Percentiles rank a stretch among this genome's conserved stretches.
Conservation (phyloP, 345 rosid species). For the Syzygium oleosum region DNA sequence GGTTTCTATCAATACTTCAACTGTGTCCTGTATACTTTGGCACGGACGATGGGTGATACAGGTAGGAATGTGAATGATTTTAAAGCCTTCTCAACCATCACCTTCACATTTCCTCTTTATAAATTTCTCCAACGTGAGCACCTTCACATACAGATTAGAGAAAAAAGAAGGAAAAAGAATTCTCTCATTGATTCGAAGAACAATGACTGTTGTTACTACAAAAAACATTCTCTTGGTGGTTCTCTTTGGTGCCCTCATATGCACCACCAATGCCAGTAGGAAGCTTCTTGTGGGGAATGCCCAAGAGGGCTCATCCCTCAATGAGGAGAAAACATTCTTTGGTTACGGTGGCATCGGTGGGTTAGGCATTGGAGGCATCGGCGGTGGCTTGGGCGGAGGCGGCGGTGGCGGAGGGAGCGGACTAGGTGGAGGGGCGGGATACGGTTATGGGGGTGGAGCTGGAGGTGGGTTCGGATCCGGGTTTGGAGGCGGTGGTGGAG, state of each 20-base stretch:
- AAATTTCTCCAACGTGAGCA: neutral
- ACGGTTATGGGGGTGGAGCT: neutral
- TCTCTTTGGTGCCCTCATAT: conserved; percentile 15
- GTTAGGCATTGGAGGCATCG: neutral
- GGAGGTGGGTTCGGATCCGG: conserved; percentile 8
- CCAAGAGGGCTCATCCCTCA: neutral
- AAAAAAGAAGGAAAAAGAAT: neutral
- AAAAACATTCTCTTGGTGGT: neutral
- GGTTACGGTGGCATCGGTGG: neutral
- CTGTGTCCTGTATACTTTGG: neutral
- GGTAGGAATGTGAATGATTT: neutral
- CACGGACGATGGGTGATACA: neutral
- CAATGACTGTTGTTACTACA: neutral
- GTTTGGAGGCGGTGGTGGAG: neutral
- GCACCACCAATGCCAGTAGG: conserved; percentile 26
- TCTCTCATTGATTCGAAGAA: neutral
- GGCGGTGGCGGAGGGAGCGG: neutral
- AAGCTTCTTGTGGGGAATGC: conserved; percentile 14
- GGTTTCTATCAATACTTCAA: neutral
- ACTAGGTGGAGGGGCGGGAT: neutral
- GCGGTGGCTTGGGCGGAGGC: neutral
- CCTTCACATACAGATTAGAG: neutral
- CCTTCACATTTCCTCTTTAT: neutral
- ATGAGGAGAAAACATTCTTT: conserved; percentile 14
- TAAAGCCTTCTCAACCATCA: conserved; percentile 6